A percentile compares a stretch with the other conserved stretches of the same genome.
These are phyloP conservation scores for Citrullus amarus DNA, from an alignment of 306 rosid species.

Conservation along the genomic window DNA sequence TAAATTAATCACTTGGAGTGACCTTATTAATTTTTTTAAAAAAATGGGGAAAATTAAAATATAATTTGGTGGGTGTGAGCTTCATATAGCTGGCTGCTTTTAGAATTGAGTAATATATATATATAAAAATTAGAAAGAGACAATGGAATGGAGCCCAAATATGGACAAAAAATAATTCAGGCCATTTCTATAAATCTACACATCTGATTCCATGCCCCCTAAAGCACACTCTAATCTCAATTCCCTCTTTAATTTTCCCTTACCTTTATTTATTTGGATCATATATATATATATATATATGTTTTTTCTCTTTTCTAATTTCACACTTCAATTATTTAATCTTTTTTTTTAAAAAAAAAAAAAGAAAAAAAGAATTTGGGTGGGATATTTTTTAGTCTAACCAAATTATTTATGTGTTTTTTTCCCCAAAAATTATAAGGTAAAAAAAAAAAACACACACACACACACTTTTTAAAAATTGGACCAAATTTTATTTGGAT, in stretches of 20 bases:
- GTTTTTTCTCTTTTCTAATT: background rate
- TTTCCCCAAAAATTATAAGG: too few relatives aligned
- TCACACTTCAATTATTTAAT: background rate
- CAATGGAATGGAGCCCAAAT: constrained; percentile 4
- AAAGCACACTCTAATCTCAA: constrained; percentile 6
- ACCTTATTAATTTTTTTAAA: background rate
- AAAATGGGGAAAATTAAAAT: background rate
- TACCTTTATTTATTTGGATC: background rate
- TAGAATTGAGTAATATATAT: background rate
- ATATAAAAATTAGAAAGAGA: background rate
- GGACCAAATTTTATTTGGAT: too few relatives aligned
- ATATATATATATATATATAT: background rate
- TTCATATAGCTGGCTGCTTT: background rate
- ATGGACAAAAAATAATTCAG: constrained; percentile 5
- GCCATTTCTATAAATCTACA: background rate
- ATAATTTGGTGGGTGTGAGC: background rate
- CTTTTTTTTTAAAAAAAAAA: background rate
- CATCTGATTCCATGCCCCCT: background rate
- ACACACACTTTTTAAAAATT: too few relatives aligned
- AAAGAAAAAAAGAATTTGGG: background rate
- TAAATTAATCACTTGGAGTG: background rate
- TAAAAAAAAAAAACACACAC: too few relatives aligned
- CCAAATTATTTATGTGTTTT: too few relatives aligned
- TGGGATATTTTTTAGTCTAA: background rate
- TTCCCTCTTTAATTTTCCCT: background rate